A percentile compares a stretch with the other conserved stretches of the same genome.
phyloP scores from a whole-genome alignment of 2,329 filamentous ascomycete species.

The Lasiodiplodia hormozganensis region DNA sequence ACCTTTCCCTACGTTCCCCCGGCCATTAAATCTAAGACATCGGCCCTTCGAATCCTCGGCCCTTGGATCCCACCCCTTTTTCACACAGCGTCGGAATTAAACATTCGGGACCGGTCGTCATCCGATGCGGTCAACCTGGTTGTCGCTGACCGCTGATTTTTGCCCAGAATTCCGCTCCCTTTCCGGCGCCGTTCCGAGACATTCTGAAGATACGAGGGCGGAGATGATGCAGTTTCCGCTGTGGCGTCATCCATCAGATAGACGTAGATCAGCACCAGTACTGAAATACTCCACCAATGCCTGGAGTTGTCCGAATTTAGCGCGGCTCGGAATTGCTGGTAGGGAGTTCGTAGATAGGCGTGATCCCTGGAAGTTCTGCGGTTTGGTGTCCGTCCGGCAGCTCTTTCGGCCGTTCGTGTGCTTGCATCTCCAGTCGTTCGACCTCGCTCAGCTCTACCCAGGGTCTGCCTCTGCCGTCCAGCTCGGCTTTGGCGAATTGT shows the following conservation, averaged over 20 bases:
- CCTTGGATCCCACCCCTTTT: not conserved
- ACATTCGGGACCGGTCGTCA: not conserved
- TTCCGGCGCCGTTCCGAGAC: not conserved
- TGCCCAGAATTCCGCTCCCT: not conserved
- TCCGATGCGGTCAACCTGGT: not conserved
- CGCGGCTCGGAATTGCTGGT: not conserved
- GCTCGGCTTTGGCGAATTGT: not conserved
- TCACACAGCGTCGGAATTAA: not conserved
- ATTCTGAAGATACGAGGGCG: slow-evolving; percentile 11
- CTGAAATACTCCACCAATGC: not conserved
- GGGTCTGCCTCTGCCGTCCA: not conserved
- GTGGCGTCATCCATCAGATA: not conserved
- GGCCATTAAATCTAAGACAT: not conserved
- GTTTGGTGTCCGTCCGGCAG: not conserved
- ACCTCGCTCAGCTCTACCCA: not conserved
- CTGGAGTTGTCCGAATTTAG: not conserved
- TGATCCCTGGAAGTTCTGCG: not conserved
- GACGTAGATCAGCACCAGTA: not conserved
- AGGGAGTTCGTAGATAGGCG: not conserved
- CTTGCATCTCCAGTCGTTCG: not conserved
- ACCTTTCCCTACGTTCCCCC: not conserved
- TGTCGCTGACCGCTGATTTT: not conserved
- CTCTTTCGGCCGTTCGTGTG: not conserved
- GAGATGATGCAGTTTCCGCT: not conserved
- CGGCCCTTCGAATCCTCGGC: not conserved